Conservation (phyloP, 2,329 filamentous ascomycete genomes). For the Neocucurbitaria cava region DNA sequence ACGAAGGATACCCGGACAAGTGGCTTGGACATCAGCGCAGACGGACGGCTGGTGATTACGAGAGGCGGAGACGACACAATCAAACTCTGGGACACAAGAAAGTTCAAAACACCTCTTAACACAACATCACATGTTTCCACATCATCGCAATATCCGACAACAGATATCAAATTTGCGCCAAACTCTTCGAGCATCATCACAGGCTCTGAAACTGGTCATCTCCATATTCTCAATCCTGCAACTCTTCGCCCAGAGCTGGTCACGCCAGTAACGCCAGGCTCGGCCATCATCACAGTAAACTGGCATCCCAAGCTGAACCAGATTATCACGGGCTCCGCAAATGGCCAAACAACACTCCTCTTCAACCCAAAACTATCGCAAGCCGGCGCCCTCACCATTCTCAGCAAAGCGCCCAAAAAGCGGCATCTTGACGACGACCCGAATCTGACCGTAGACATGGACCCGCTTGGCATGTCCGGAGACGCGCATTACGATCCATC, state of each 20-base stretch:
- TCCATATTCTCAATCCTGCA: constrained; percentile 92
- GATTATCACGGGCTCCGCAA: constrained; percentile 91
- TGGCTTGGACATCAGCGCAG: constrained; percentile 86
- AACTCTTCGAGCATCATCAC: constrained; percentile 85
- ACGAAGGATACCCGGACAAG: constrained; percentile 86
- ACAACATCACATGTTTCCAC: constrained; percentile 81
- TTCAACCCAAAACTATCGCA: constrained; percentile 86
- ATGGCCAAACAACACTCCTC: constrained; percentile 86
- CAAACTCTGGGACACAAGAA: constrained; percentile 96
- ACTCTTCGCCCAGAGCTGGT: constrained; percentile 85
- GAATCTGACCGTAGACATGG: constrained; percentile 73
- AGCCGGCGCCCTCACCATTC: constrained; percentile 83
- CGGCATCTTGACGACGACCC: constrained; percentile 95
- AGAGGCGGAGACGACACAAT: constrained; percentile 90
- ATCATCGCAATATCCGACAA: constrained; percentile 81
- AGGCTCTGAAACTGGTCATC: constrained; percentile 81
- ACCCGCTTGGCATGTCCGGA: constrained; percentile 80
- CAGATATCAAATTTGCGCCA: constrained; percentile 89
- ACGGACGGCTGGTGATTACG: constrained; percentile 89
- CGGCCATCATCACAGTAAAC: constrained; percentile 79
- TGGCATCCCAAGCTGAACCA: constrained; percentile 98
- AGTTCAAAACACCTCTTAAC: constrained; percentile 89
- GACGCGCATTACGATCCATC: constrained; percentile 68
- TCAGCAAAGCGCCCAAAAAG: constrained; percentile 92
- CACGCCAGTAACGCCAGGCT: constrained; percentile 86